These are phyloP conservation scores for Linderniella brevidens DNA, from an alignment of 257 asterid genomes.

Conservation along the genomic window DNA sequence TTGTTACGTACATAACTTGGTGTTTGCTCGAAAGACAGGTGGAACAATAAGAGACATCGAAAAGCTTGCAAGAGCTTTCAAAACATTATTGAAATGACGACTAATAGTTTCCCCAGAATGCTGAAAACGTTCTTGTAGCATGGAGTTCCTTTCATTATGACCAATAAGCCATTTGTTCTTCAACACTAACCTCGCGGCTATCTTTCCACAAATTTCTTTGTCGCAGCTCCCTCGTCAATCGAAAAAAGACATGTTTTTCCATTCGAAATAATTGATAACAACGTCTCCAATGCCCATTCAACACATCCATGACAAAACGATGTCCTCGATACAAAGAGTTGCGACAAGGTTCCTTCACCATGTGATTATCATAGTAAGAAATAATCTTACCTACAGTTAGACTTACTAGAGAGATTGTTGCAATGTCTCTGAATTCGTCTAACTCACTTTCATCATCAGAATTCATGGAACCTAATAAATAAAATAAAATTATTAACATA, in stretches of 20 bases:
- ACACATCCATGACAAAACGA: constrained; percentile 1
- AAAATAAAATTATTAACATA: too few relatives aligned
- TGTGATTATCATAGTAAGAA: constrained; percentile 4
- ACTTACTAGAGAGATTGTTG: background rate
- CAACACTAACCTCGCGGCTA: background rate
- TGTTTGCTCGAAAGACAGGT: too few relatives aligned
- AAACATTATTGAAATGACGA: too few relatives aligned
- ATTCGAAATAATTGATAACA: background rate
- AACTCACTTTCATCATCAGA: too few relatives aligned
- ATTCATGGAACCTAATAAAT: too few relatives aligned
- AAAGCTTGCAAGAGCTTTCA: too few relatives aligned
- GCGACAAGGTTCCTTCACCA: constrained; percentile 1
- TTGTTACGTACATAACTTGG: too few relatives aligned
- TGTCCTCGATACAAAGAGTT: constrained; percentile 2
- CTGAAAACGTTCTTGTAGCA: too few relatives aligned
- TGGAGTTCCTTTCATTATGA: too few relatives aligned
- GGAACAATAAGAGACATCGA: too few relatives aligned
- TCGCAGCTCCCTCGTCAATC: background rate
- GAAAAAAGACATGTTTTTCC: background rate
- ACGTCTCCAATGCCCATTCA: background rate
- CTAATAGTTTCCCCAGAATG: too few relatives aligned
- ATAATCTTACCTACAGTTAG: background rate
- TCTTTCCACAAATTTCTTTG: constrained; percentile 1
- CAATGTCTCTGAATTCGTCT: background rate
- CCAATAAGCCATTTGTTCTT: too few relatives aligned